A percentile compares a stretch with the other conserved stretches of the same genome.
phyloP scores from a whole-genome alignment of 352 stramenopile species.

The Pythium myriotylum region DNA sequence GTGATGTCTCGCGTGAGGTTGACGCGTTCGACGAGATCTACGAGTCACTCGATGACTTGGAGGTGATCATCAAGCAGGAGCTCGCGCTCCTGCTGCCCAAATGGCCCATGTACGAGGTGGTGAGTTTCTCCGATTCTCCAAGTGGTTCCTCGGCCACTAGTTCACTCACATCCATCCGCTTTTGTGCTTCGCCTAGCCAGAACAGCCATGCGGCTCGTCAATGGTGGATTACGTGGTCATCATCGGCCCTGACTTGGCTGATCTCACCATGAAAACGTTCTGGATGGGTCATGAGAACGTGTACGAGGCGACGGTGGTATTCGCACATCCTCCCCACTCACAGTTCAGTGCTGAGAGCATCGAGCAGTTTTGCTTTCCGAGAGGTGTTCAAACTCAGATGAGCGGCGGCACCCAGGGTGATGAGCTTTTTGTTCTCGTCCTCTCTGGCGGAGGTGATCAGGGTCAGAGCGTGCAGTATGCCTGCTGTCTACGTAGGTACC shows the following conservation, averaged over 20 bases:
- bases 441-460: slow-evolving; percentile 31
- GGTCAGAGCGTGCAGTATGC: slow-evolving; percentile 35
- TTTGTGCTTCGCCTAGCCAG: no score
- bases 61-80: slow-evolving; percentile 25
- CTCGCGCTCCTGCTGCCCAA: slow-evolving; percentile 17
- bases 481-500: slow-evolving; percentile 25
- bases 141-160: no score
- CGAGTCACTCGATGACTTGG: slow-evolving; percentile 26
- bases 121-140: neutral
- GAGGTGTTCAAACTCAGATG: slow-evolving; percentile 29
- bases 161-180: no score
- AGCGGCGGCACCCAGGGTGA: neutral
- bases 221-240: slow-evolving; percentile 31
- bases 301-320: slow-evolving; percentile 61
- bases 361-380: slow-evolving; percentile 76
- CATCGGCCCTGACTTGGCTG: slow-evolving; percentile 26
- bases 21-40: slow-evolving; percentile 29
- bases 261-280: slow-evolving; percentile 11
- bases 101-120: neutral
- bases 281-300: slow-evolving; percentile 35
- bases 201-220: neutral
- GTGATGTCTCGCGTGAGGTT: neutral
- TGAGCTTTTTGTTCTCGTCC: slow-evolving; percentile 30
- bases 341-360: slow-evolving; percentile 75
- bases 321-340: slow-evolving; percentile 60